Evolutionary conservation across 768 basidiomycete species (phyloP).

Genomic region (Rhodotorula babjevae): DNA sequence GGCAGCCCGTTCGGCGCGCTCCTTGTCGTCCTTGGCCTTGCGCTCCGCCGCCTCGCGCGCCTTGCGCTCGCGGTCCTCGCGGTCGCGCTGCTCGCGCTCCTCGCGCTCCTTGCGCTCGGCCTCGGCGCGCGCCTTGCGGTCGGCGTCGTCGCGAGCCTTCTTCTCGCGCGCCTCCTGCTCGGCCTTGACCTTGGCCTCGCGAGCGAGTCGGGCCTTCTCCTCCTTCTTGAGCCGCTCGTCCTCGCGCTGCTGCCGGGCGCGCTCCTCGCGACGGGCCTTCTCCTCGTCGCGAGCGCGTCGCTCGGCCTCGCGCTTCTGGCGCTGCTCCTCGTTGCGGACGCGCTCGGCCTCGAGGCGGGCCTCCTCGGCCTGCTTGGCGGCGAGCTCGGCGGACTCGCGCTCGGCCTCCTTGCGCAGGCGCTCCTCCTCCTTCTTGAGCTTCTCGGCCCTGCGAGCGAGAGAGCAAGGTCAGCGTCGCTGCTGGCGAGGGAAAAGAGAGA

Average conservation of each 20-base stretch:
- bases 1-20: conserved; percentile 39
- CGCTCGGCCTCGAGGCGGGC: conserved; percentile 74
- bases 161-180: conserved; percentile 48
- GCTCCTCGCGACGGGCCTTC: conserved; percentile 74
- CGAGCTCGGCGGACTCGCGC: conserved; percentile 79
- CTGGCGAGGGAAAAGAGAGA: conserved; percentile 8
- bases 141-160: conserved; percentile 45
- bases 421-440: conserved; percentile 87
- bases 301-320: conserved; percentile 66
- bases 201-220: conserved; percentile 53
- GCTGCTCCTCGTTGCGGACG: conserved; percentile 81
- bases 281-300: conserved; percentile 49
- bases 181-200: conserved; percentile 65
- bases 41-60: conserved; percentile 55
- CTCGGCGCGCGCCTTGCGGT: conserved; percentile 58
- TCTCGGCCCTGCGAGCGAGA: conserved; percentile 64
- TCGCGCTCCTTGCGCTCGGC: conserved; percentile 45
- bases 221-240: conserved; percentile 61
- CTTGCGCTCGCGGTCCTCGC: conserved; percentile 48
- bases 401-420: conserved; percentile 75
- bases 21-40: conserved; percentile 46
- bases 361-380: conserved; percentile 66
- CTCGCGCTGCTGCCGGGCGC: conserved; percentile 61
- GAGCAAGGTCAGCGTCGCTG: not conserved
- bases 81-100: conserved; percentile 48